A percentile compares a stretch with the other conserved stretches of the same genome.
Conservation (phyloP, 805 yeast genomes). For the Danielozyma ontarioensis region DNA sequence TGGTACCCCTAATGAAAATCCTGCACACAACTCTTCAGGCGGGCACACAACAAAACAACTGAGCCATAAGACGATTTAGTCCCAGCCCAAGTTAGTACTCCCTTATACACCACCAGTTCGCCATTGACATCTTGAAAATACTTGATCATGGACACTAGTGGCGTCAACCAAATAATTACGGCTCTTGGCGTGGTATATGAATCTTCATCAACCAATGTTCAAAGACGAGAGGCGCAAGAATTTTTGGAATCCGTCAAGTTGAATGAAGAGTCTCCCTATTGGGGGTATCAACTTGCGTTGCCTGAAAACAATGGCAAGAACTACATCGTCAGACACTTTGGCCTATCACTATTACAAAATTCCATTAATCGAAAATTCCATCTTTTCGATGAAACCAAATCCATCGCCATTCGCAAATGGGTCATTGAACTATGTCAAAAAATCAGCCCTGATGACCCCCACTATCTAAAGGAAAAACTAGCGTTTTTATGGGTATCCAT, state of each 20-base stretch:
- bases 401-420: constrained; percentile 75
- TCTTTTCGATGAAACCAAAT: constrained; percentile 48
- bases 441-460: constrained; percentile 67
- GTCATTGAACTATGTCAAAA: constrained; percentile 68
- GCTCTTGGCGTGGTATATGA: constrained; percentile 76
- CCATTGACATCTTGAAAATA: too few relatives aligned
- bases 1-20: too few relatives aligned
- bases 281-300: constrained; percentile 85
- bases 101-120: too few relatives aligned
- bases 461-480: constrained; percentile 81
- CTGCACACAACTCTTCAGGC: too few relatives aligned
- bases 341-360: constrained; percentile 71
- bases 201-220: constrained; percentile 54
- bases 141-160: constrained; percentile 60
- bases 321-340: constrained; percentile 82
- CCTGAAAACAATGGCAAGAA: constrained; percentile 53
- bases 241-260: constrained; percentile 73
- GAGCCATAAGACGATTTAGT: too few relatives aligned
- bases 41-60: too few relatives aligned
- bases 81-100: too few relatives aligned
- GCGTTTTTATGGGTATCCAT: constrained; percentile 89
- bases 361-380: constrained; percentile 61
- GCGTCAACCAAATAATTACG: constrained; percentile 65
- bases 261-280: constrained; percentile 79
- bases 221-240: constrained; percentile 49